A percentile compares a stretch with the other conserved stretches of the same genome.
Conservation (phyloP, 768 basidiomycete species). For the Tulasnella sp. region DNA sequence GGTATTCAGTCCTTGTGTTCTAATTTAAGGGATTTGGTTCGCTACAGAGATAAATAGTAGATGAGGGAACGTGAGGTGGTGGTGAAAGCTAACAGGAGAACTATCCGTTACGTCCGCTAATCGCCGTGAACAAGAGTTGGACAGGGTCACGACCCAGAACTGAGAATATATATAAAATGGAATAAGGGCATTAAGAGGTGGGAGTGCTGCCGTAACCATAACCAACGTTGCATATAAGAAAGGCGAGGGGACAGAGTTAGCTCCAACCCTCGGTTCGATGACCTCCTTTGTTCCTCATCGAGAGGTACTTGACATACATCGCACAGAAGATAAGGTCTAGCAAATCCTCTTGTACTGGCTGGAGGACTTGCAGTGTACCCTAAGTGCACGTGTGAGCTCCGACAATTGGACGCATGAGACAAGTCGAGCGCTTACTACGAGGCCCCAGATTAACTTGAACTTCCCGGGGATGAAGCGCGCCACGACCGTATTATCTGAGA, state of each 20-base stretch:
- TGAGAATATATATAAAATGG: neutral
- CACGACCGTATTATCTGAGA: neutral
- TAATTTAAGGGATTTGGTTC: neutral
- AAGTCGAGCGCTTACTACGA: neutral
- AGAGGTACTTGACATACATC: neutral
- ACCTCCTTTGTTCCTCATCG: neutral
- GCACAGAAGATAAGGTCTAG: neutral
- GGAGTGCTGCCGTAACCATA: neutral
- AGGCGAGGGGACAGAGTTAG: neutral
- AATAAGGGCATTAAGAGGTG: neutral
- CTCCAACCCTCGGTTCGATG: neutral
- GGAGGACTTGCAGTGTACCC: neutral
- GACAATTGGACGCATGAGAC: too few relatives aligned
- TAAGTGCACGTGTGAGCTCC: neutral
- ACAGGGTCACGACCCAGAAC: neutral
- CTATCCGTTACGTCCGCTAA: neutral
- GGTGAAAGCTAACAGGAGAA: neutral
- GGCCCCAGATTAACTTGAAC: neutral
- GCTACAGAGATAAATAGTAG: neutral
- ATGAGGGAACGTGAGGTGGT: neutral
- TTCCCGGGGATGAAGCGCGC: neutral
- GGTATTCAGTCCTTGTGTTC: neutral
- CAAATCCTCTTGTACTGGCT: neutral
- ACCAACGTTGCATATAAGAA: neutral
- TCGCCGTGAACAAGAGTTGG: neutral